Base-by-base conservation (phyloP, 441 rosid species). In the Monsonia emarginata region DNA sequence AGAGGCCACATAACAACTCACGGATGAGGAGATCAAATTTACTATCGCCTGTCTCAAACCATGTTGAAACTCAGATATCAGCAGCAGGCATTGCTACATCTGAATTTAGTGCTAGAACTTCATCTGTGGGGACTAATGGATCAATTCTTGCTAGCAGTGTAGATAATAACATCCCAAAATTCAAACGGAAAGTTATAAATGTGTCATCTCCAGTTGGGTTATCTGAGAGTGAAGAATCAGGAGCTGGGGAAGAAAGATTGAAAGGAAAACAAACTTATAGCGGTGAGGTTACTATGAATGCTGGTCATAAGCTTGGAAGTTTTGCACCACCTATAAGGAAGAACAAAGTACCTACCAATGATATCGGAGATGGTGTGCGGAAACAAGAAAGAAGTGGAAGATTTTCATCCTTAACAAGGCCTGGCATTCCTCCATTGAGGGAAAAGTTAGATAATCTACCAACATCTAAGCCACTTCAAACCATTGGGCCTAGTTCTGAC, bases 141-240 rank as follows among this genome's bases (percentile, higher is more conserved):
- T 67, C 86, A 48, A 50, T 73, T 31, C 76, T 79, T 70, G 74
- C 81, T 36, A 80, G 79, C 66, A 72, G 69, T 71, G 66, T 74
- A 61, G 88, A 80, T 62, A 80, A 74, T 65, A 74, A 66, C 64
- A 73, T 77, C 76, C 79, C 80, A 61, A 86, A 83, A 67, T 28
- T 84, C 65, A 86, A 84, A 71, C 79, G 82, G 78, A 88, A 94
- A 80, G 68, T 77, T 70, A 90, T 81, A 63, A 89, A 77, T 76
- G 79, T 76, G 79, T 78, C 85, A 38, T 90, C 97, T 36, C 87
- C 91, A 9, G 81, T 80, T 61, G 89, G 83, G 71, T 81, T 88
- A 54, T 85, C 92, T 71, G 96, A 89, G 72, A 88, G 94, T 75
- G 97, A 91, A 73, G 97, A 94, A 74, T 88, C 96, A 0, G 95